Conservation (phyloP, 352 stramenopile genomes). For the Phytophthora melonis region DNA sequence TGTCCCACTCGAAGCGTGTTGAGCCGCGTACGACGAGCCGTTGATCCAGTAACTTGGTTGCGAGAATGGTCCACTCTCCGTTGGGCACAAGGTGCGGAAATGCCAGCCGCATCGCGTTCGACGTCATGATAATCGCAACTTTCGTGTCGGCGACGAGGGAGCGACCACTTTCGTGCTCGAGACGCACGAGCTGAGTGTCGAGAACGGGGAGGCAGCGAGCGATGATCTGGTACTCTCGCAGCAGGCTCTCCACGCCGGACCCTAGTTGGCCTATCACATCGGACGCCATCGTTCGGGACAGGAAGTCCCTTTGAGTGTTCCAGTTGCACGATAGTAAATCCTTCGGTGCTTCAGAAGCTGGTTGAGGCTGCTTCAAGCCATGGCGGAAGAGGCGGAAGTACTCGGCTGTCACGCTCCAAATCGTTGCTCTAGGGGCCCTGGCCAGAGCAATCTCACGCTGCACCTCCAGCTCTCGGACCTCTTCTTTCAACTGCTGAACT, state of each 20-base stretch:
- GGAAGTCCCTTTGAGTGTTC: background rate
- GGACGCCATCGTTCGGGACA: background rate
- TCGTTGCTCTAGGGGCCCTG: too few species aligned
- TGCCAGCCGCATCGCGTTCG: background rate
- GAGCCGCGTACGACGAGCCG: background rate
- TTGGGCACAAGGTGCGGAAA: too few species aligned
- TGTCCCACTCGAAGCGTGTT: background rate
- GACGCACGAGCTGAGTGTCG: background rate
- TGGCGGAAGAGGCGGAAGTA: background rate
- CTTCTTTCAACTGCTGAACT: too few species aligned
- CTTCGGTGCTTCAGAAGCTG: background rate
- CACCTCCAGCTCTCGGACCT: too few species aligned
- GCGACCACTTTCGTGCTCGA: background rate
- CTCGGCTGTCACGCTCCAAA: background rate
- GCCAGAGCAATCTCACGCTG: too few species aligned
- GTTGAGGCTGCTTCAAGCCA: background rate
- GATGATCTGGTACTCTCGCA: background rate
- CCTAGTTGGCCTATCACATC: background rate
- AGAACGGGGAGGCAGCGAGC: background rate
- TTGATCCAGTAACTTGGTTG: background rate
- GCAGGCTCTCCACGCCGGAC: background rate
- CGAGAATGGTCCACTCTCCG: too few species aligned
- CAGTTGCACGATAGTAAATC: background rate
- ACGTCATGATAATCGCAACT: background rate
- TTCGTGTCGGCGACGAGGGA: background rate